A percentile compares a stretch with the other conserved stretches of the same genome.
Conservation (phyloP, 2,329 filamentous ascomycete species). For the Bipolaris cookei region DNA sequence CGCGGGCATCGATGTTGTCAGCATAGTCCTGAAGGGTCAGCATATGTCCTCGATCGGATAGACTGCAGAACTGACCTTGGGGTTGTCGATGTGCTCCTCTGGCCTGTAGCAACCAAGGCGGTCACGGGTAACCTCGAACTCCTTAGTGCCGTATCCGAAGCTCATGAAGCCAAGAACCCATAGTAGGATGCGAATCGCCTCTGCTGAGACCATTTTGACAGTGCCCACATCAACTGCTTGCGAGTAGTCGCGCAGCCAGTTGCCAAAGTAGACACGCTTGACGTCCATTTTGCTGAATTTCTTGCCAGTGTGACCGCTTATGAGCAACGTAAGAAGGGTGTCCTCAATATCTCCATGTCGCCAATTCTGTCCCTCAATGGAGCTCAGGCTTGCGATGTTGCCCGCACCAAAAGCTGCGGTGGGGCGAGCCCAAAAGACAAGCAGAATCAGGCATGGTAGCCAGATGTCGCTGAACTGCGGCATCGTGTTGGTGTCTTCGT, state of each 20-base stretch:
- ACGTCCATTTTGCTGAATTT: slow-evolving; percentile 90
- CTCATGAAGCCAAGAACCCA: slow-evolving; percentile 90
- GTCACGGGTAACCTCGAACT: slow-evolving; percentile 83
- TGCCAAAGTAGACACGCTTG: slow-evolving; percentile 92
- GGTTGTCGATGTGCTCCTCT: slow-evolving; percentile 78
- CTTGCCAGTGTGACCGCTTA: slow-evolving; percentile 70
- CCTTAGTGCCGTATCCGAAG: slow-evolving; percentile 81
- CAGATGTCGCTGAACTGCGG: slow-evolving; percentile 44
- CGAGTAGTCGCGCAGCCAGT: slow-evolving; percentile 93
- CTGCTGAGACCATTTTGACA: slow-evolving; percentile 86
- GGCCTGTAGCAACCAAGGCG: slow-evolving; percentile 77
- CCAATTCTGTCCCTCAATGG: slow-evolving; percentile 82
- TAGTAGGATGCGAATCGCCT: slow-evolving; percentile 87
- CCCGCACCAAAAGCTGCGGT: slow-evolving; percentile 83
- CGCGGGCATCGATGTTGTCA: slow-evolving; percentile 82
- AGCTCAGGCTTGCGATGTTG: slow-evolving; percentile 82
- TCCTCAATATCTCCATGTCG: slow-evolving; percentile 81
- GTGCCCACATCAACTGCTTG: slow-evolving; percentile 94
- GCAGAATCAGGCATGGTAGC: slow-evolving; percentile 51
- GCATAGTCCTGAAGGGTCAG: slow-evolving; percentile 68
- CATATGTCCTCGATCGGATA: background rate
- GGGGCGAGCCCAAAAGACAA: slow-evolving; percentile 72
- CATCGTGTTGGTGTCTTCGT: slow-evolving; percentile 26
- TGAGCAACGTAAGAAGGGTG: slow-evolving; percentile 75
- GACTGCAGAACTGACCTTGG: slow-evolving; percentile 55